A percentile compares a stretch with the other conserved stretches of the same genome.
Evolutionary conservation across 73 alveolate species (phyloP).

Genomic region (Blepharisma stoltei): DNA sequence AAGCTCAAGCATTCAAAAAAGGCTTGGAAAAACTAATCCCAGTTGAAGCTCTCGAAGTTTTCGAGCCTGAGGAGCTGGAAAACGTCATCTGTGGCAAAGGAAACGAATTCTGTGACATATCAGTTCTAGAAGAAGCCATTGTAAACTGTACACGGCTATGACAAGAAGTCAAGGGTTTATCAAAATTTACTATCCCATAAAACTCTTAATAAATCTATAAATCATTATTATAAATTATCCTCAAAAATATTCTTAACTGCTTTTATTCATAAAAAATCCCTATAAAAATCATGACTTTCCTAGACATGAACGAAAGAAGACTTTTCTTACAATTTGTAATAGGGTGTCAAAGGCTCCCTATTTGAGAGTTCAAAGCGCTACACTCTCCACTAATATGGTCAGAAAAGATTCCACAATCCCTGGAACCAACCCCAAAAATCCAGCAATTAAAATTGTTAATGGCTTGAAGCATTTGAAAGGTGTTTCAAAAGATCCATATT

Average conservation of each 20-base stretch:
- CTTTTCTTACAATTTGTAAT: constrained; percentile 77
- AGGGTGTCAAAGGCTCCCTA: constrained; percentile 85
- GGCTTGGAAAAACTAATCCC: constrained; percentile 78
- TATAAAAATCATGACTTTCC: constrained; percentile 49
- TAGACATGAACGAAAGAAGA: constrained; percentile 56
- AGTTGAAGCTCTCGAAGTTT: constrained; percentile 63
- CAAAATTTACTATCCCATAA: constrained; percentile 54
- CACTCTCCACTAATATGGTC: constrained; percentile 85
- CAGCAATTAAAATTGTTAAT: no score
- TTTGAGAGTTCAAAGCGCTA: constrained; percentile 82
- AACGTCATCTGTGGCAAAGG: constrained; percentile 72
- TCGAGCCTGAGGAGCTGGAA: constrained; percentile 71
- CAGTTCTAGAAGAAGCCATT: constrained; percentile 50
- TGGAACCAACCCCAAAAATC: constrained; percentile 56
- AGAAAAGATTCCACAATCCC: constrained; percentile 49
- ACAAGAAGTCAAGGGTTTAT: constrained; percentile 54
- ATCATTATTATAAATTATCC: no score
- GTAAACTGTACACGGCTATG: constrained; percentile 88
- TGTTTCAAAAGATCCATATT: no score
- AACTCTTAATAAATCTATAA: no score
- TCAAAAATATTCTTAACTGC: no score
- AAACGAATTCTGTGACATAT: constrained; percentile 64
- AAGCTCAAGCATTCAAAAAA: constrained; percentile 67
- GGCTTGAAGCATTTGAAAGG: no score
- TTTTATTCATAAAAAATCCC: no score